phyloP scores from a whole-genome alignment of 108 stramenopile genomes.

The Chaetoceros tenuissimus region DNA sequence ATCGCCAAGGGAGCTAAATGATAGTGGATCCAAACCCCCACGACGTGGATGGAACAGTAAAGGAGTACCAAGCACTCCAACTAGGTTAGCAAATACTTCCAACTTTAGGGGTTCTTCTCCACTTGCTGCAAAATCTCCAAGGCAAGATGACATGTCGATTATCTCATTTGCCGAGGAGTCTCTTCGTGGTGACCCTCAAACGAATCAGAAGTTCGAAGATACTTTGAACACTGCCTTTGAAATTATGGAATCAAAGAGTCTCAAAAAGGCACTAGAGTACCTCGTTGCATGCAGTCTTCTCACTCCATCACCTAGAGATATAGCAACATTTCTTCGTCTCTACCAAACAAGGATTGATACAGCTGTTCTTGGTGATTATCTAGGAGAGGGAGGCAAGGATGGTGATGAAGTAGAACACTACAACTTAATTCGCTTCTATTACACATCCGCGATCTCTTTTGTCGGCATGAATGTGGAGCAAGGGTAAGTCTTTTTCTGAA shows the following conservation, averaged over 20 bases:
- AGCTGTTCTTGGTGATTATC: conserved; percentile 78
- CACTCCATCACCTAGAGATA: conserved; percentile 82
- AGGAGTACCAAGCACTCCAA: not conserved
- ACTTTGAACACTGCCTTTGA: conserved; percentile 56
- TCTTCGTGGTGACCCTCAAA: not conserved
- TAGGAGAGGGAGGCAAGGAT: conserved; percentile 76
- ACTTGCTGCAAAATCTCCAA: not conserved
- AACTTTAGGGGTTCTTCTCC: not conserved
- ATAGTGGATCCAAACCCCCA: not conserved
- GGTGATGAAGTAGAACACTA: conserved; percentile 74
- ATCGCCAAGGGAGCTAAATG: conserved; percentile 2
- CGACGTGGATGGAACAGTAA: not conserved
- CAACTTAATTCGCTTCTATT: conserved; percentile 83
- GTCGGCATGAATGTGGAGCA: conserved; percentile 91
- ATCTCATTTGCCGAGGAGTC: conserved; percentile 1
- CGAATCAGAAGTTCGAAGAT: conserved; percentile 17
- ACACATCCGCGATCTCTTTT: conserved; percentile 84
- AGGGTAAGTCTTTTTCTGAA: conserved; percentile 34
- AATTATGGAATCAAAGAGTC: conserved; percentile 67
- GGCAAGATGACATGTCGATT: not conserved
- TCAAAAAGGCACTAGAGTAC: conserved; percentile 91
- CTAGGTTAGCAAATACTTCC: not conserved
- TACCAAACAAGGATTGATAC: conserved; percentile 76
- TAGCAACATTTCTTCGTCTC: conserved; percentile 80
- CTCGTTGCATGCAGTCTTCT: conserved; percentile 84